Percentiles rank a stretch among this genome's conserved stretches.
phyloP scores from a whole-genome alignment of 2,329 filamentous ascomycete species.

The Sporothrix variecibatus region DNA sequence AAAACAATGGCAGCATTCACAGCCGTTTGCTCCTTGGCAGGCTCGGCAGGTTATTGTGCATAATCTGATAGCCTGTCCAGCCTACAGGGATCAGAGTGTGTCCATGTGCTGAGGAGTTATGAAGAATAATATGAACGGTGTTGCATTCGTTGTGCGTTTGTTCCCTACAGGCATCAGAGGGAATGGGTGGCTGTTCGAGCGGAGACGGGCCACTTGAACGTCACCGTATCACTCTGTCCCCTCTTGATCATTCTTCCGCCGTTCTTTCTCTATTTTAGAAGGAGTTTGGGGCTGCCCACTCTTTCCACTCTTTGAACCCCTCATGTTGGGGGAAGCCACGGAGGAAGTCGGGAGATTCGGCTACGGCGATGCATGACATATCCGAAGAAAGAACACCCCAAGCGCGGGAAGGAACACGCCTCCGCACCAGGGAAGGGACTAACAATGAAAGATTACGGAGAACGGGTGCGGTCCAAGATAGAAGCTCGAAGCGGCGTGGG shows the following conservation, averaged over 20 bases:
- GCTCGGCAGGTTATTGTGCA: neutral
- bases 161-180: neutral
- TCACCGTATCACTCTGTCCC: neutral
- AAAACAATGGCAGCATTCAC: neutral
- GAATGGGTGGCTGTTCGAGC: neutral
- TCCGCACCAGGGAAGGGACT: constrained; percentile 5
- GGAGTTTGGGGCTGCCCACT: neutral
- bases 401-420: neutral
- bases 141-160: neutral
- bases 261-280: neutral
- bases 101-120: neutral
- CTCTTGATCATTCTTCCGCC: neutral
- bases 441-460: neutral
- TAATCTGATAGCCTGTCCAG: neutral
- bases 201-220: neutral
- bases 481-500: constrained; percentile 9
- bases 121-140: neutral
- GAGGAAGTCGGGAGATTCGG: constrained; percentile 33
- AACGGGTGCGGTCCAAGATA: constrained; percentile 7
- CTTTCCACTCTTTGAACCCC: neutral
- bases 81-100: neutral
- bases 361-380: constrained; percentile 25
- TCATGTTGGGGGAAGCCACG: constrained; percentile 15
- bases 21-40: neutral
- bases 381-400: neutral